These are phyloP conservation scores for Hypoxylon fuscum DNA, from an alignment of 495 filamentous ascomycete species.

Conservation along the genomic window DNA sequence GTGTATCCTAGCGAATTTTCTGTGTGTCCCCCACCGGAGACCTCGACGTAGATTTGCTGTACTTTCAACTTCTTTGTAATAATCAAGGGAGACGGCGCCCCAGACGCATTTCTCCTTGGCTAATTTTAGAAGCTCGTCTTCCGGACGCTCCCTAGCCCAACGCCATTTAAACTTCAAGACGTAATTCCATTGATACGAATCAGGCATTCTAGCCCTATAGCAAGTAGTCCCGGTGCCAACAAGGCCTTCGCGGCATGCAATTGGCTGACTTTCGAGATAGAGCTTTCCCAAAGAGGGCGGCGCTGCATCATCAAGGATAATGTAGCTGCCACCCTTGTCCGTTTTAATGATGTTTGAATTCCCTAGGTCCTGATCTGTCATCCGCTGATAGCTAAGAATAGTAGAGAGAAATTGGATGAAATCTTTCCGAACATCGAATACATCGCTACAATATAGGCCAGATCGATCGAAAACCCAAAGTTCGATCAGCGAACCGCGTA, in stretches of 20 bases:
- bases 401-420: slow-evolving; percentile 42
- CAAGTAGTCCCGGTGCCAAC: slow-evolving; percentile 42
- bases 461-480: slow-evolving; percentile 57
- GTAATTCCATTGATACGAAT: slow-evolving; percentile 34
- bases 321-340: slow-evolving; percentile 33
- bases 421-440: slow-evolving; percentile 51
- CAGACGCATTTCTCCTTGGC: slow-evolving; percentile 36
- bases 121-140: slow-evolving; percentile 41
- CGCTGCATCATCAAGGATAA: slow-evolving; percentile 18
- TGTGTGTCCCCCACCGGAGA: slow-evolving; percentile 38
- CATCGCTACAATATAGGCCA: slow-evolving; percentile 50
- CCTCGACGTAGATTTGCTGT: slow-evolving; percentile 40
- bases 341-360: slow-evolving; percentile 32
- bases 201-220: slow-evolving; percentile 34
- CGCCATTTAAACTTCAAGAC: slow-evolving; percentile 44
- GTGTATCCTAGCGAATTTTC: slow-evolving; percentile 26
- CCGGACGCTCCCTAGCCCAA: slow-evolving; percentile 38
- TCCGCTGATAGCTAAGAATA: slow-evolving; percentile 40
- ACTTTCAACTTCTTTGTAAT: slow-evolving; percentile 41
- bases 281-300: slow-evolving; percentile 36
- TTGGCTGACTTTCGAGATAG: slow-evolving; percentile 39
- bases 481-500: slow-evolving; percentile 47
- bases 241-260: slow-evolving; percentile 32
- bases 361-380: slow-evolving; percentile 37
- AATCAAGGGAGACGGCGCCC: slow-evolving; percentile 39